phyloP scores from a whole-genome alignment of 2,329 filamentous ascomycete species.

The Orbilia quercus region DNA sequence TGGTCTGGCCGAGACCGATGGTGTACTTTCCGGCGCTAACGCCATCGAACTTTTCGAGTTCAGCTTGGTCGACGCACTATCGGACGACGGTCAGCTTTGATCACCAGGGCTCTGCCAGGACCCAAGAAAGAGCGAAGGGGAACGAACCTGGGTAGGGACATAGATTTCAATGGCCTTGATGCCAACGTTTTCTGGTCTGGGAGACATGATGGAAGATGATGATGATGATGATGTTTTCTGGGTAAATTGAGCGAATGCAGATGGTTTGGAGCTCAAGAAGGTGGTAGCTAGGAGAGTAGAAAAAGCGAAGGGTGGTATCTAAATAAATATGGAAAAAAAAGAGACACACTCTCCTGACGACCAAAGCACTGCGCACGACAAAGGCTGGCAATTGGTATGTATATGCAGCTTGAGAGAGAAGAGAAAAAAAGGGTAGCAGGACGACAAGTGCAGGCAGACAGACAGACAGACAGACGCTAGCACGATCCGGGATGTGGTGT shows the following conservation, averaged over 20 bases:
- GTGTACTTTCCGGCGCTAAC: constrained; percentile 86
- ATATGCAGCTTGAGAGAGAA: constrained; percentile 25
- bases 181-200: constrained; percentile 86
- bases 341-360: constrained; percentile 25
- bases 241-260: constrained; percentile 37
- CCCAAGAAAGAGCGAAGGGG: constrained; percentile 11
- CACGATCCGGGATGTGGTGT: constrained; percentile 48
- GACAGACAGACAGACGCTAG: constrained; percentile 35
- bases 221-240: constrained; percentile 56
- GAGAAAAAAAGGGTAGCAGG: background rate
- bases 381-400: constrained; percentile 15
- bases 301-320: constrained; percentile 37
- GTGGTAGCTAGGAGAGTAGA: constrained; percentile 18
- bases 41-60: constrained; percentile 88
- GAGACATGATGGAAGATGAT: constrained; percentile 74
- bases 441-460: no score
- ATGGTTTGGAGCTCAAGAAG: constrained; percentile 32
- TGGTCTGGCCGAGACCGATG: constrained; percentile 88
- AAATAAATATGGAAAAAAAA: constrained; percentile 50
- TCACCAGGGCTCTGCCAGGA: background rate
- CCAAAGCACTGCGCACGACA: constrained; percentile 14
- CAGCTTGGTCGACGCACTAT: constrained; percentile 83
- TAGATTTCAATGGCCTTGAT: constrained; percentile 94
- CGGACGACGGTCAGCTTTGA: constrained; percentile 52
- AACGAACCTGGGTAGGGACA: constrained; percentile 81